A percentile compares a stretch with the other conserved stretches of the same genome.
These are phyloP conservation scores for Cutaneotrichosporon sp. DNA, from an alignment of 1,284 basidiomycete species.

Conservation along the genomic window DNA sequence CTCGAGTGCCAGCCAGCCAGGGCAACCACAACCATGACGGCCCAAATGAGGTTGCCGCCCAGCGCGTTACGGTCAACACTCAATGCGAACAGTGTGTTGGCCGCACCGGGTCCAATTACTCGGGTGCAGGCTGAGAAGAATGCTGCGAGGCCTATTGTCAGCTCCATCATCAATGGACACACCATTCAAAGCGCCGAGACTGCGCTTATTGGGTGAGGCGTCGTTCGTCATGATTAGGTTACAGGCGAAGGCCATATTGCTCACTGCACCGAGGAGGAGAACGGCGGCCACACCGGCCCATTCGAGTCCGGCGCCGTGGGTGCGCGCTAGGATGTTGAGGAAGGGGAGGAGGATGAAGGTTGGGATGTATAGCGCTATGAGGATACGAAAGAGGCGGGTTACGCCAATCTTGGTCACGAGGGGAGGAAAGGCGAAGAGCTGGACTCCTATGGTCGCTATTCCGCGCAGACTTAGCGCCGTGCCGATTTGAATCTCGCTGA, in stretches of 20 bases:
- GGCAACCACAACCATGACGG: constrained; percentile 26
- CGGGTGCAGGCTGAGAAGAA: constrained; percentile 36
- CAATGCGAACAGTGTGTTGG: constrained; percentile 42
- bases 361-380: constrained; percentile 39
- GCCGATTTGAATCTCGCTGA: constrained; percentile 40
- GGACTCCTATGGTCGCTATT: constrained; percentile 39
- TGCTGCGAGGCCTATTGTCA: constrained; percentile 14
- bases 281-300: constrained; percentile 33
- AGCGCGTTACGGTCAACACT: constrained; percentile 40
- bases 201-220: constrained; percentile 34
- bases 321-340: constrained; percentile 38
- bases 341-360: constrained; percentile 40
- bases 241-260: constrained; percentile 46
- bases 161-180: constrained; percentile 15
- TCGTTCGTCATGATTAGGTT: constrained; percentile 45
- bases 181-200: constrained; percentile 41
- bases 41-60: constrained; percentile 44
- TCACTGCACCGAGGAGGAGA: constrained; percentile 25
- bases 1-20: constrained; percentile 26
- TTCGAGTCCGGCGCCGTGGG: constrained; percentile 25
- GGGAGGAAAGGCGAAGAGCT: constrained; percentile 45
- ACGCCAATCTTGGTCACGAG: constrained; percentile 39
- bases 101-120: constrained; percentile 36
- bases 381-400: constrained; percentile 35
- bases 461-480: constrained; percentile 39